A percentile compares a stretch with the other conserved stretches of the same genome.
phyloP scores from a whole-genome alignment of 1,284 basidiomycete genomes.

The Pseudozyma hubeiensis region DNA sequence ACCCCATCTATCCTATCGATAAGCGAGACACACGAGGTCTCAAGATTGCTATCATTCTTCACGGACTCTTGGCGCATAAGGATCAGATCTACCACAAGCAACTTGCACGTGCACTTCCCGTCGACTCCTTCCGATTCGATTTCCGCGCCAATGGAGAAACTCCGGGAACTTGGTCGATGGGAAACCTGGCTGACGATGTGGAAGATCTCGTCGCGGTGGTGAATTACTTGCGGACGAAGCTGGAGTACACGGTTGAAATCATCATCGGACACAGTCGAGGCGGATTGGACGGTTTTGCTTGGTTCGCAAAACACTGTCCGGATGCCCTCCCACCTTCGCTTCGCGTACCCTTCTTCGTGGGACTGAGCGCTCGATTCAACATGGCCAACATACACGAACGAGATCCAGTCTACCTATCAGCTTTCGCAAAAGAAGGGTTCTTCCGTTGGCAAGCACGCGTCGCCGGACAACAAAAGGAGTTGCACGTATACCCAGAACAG shows the following conservation, averaged over 20 bases:
- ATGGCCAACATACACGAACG: slow-evolving; percentile 58
- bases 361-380: slow-evolving; percentile 43
- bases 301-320: slow-evolving; percentile 44
- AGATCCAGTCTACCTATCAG: slow-evolving; percentile 33
- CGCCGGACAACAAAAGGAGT: slow-evolving; percentile 46
- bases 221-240: slow-evolving; percentile 27
- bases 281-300: slow-evolving; percentile 36
- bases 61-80: slow-evolving; percentile 62
- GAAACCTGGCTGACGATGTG: slow-evolving; percentile 40
- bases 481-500: slow-evolving; percentile 46
- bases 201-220: slow-evolving; percentile 43
- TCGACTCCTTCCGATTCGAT: slow-evolving; percentile 85
- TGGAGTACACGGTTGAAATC: slow-evolving; percentile 38
- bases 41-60: slow-evolving; percentile 56
- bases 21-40: slow-evolving; percentile 33
- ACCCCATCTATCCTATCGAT: slow-evolving; percentile 34
- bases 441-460: slow-evolving; percentile 55
- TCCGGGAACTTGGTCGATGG: slow-evolving; percentile 43
- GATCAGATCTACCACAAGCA: slow-evolving; percentile 83
- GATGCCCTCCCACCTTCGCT: slow-evolving; percentile 23
- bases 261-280: slow-evolving; percentile 45
- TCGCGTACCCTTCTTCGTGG: slow-evolving; percentile 73
- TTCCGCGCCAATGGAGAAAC: slow-evolving; percentile 72
- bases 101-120: slow-evolving; percentile 76
- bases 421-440: slow-evolving; percentile 51